Conservation (phyloP, 1,284 basidiomycete species). For the Papiliotrema nemorosa region DNA sequence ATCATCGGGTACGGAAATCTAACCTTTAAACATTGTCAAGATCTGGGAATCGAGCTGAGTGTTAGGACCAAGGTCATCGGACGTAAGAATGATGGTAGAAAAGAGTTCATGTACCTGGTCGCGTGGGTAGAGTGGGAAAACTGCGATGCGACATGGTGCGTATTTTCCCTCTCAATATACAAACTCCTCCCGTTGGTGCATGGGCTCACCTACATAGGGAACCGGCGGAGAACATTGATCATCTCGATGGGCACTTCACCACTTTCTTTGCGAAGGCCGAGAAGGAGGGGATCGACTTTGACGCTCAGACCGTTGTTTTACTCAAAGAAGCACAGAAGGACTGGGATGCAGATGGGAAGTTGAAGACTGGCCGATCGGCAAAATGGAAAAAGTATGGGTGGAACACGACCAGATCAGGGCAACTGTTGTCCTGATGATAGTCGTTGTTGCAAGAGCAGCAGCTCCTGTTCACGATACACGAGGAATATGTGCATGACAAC, state of each 20-base stretch:
- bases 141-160: neutral
- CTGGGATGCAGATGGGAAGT: neutral
- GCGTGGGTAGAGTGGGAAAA: neutral
- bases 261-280: neutral
- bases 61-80: neutral
- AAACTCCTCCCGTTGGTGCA: no score
- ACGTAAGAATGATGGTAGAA: neutral
- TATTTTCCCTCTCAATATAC: neutral
- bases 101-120: neutral
- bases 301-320: neutral
- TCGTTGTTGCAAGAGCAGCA: no score
- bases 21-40: no score
- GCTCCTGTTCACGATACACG: no score
- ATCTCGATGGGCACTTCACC: neutral
- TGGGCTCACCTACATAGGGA: no score
- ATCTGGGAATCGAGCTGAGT: no score
- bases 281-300: neutral
- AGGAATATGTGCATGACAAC: no score
- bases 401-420: neutral
- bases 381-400: neutral
- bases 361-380: neutral
- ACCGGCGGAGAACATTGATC: neutral
- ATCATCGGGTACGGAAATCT: no score
- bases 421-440: no score
- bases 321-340: neutral